phyloP scores from a whole-genome alignment of 2,329 filamentous ascomycete species.

The Trichoderma asperellum region DNA sequence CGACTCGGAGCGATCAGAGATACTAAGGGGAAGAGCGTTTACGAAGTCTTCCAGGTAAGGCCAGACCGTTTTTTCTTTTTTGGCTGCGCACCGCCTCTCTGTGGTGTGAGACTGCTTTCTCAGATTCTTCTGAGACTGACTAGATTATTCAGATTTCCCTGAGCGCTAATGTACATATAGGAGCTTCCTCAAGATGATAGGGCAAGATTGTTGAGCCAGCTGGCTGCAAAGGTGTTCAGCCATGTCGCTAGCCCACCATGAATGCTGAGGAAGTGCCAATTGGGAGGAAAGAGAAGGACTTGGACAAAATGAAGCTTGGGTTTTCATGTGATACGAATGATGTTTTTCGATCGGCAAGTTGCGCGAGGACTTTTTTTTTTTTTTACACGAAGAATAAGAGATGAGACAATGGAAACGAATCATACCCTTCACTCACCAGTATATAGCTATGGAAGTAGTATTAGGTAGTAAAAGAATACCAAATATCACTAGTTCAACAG shows the following conservation, averaged over 20 bases:
- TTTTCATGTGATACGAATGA: neutral
- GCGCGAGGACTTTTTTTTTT: neutral
- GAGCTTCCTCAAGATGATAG: constrained; percentile 84
- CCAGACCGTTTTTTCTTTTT: neutral
- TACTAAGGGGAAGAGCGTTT: constrained; percentile 92
- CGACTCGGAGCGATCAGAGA: constrained; percentile 87
- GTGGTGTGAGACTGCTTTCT: neutral
- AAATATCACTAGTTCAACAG: neutral
- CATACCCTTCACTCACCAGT: neutral
- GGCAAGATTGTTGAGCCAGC: constrained; percentile 76
- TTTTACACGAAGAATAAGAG: neutral
- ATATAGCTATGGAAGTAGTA: neutral
- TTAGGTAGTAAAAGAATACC: neutral
- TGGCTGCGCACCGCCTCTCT: neutral
- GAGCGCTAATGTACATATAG: constrained; percentile 42
- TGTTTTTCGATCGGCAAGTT: neutral
- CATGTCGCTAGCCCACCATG: constrained; percentile 64
- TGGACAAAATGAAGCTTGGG: constrained; percentile 27
- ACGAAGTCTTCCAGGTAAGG: constrained; percentile 74
- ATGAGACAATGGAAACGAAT: constrained; percentile 22
- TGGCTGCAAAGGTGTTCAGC: constrained; percentile 85
- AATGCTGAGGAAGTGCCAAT: constrained; percentile 45
- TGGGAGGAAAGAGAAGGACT: constrained; percentile 53
- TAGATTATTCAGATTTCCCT: constrained; percentile 15
- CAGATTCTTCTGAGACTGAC: constrained; percentile 26